These are phyloP conservation scores for Penicillium sp. DNA, from an alignment of 2,329 filamentous ascomycete species.

Conservation along the genomic window DNA sequence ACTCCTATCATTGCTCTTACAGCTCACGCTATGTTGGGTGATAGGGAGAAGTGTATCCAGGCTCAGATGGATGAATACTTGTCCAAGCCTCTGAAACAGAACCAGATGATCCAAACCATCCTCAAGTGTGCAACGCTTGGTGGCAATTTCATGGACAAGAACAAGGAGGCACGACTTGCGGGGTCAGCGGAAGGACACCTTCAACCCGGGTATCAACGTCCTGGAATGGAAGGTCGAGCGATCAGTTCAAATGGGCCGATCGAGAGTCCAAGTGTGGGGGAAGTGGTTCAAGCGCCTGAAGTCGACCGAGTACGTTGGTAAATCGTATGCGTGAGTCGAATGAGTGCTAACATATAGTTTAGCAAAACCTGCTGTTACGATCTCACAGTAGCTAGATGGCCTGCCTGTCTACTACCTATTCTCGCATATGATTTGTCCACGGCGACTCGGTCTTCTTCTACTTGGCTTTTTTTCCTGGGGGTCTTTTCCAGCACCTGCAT, in stretches of 20 bases:
- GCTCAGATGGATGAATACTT: constrained; percentile 99
- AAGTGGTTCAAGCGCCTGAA: constrained; percentile 56
- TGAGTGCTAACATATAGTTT: constrained; percentile 2
- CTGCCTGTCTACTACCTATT: not conserved
- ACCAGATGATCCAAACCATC: constrained; percentile 95
- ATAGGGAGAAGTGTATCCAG: constrained; percentile 95
- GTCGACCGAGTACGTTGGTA: constrained; percentile 50
- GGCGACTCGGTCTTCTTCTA: not conserved
- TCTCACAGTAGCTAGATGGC: constrained; percentile 46
- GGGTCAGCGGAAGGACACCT: constrained; percentile 36
- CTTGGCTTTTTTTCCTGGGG: constrained; percentile 3
- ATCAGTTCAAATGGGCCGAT: constrained; percentile 66
- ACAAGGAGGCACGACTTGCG: constrained; percentile 39
- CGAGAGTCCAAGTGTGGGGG: constrained; percentile 62
- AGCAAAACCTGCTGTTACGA: constrained; percentile 41
- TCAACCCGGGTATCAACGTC: constrained; percentile 41
- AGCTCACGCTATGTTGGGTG: constrained; percentile 97
- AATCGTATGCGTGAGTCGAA: constrained; percentile 5
- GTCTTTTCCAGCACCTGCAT: constrained; percentile 3
- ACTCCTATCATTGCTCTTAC: constrained; percentile 96
- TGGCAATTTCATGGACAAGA: constrained; percentile 40
- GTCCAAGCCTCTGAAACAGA: constrained; percentile 93
- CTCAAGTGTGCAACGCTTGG: constrained; percentile 93
- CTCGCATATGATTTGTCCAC: not conserved
- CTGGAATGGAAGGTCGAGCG: constrained; percentile 59